These are phyloP conservation scores for Penicillium digitatum DNA, from an alignment of 2,329 filamentous ascomycete genomes.

Conservation along the genomic window DNA sequence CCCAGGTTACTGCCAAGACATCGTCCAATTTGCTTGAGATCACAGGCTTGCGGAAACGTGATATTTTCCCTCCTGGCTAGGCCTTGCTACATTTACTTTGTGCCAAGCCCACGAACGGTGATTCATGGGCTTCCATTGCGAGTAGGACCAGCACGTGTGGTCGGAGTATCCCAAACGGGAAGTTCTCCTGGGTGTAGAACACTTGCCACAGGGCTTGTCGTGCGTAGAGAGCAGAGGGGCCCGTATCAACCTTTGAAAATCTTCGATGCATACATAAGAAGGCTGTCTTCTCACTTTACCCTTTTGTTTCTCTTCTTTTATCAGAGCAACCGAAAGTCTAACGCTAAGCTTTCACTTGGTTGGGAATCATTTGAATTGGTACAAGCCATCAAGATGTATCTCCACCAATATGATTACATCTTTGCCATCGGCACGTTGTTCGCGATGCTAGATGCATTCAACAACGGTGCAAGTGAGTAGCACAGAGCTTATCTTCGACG, in stretches of 20 bases:
- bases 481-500: background rate
- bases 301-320: background rate
- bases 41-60: slow-evolving; percentile 5
- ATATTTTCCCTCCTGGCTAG: background rate
- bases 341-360: slow-evolving; percentile 2
- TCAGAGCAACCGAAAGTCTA: background rate
- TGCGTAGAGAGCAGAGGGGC: slow-evolving; percentile 1
- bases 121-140: slow-evolving; percentile 8
- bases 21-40: slow-evolving; percentile 6
- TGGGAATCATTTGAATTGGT: background rate
- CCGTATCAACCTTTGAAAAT: background rate
- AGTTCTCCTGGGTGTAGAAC: background rate
- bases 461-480: slow-evolving; percentile 70
- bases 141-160: slow-evolving; percentile 23
- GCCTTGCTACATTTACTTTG: slow-evolving; percentile 7
- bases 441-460: slow-evolving; percentile 71
- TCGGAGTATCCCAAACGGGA: background rate
- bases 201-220: background rate
- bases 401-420: slow-evolving; percentile 64
- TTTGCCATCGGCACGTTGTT: slow-evolving; percentile 73
- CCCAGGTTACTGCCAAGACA: background rate
- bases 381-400: slow-evolving; percentile 49
- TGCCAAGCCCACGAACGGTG: slow-evolving; percentile 13
- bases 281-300: background rate
- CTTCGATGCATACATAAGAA: slow-evolving; percentile 9